Base-by-base conservation (phyloP, 441 rosid species). In the Bruguiera hainesii region DNA sequence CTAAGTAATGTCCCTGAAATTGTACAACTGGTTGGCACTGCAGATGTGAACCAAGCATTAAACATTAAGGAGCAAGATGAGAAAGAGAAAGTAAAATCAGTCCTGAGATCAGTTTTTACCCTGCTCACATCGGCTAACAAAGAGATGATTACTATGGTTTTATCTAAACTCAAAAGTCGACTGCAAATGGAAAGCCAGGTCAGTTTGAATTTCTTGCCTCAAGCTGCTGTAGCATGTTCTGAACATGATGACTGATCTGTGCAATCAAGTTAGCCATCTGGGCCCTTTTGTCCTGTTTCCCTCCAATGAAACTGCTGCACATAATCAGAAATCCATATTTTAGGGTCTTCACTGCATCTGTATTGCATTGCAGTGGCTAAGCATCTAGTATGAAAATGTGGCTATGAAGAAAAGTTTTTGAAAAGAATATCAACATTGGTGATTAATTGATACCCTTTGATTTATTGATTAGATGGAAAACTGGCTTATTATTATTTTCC, bases 1-100 rank as follows among this genome's bases (percentile, higher is more conserved):
- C 80, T 95, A 69, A 70, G 71, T 56, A 78, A 76, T 78, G 83
- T 88, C 70, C 96, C 97, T 23, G 99, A 95, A 82, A 82, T 95
- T 19, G 81, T 87, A 52, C 92, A 87, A 74, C 70, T 95, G 67
- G 85, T 95, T 26, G 96, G 95, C 60, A 69, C 60, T 16, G 77
- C 71, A 67, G 84, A 81, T 55, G 81, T 85, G 59, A 75, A 77
- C 67, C 75, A 79, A 76, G 66, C 81, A 65, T 67, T 85, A 50
- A 60, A 71, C 57, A 68, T 86, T 61, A 67, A 74, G 5, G 79
- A 83, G 57, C 67, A 79, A 53, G 89, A 84, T 30, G 82, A 68
- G 5, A 71, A 69, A 57, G 80, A 80, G 39, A 83, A 75, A 73
- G 73, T 80, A 35, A 95, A 90, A 85, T 72, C 85, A 42, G 66